A percentile compares a stretch with the other conserved stretches of the same genome.
Conservation (phyloP, 306 rosid species). For the Benincasa hispida region DNA sequence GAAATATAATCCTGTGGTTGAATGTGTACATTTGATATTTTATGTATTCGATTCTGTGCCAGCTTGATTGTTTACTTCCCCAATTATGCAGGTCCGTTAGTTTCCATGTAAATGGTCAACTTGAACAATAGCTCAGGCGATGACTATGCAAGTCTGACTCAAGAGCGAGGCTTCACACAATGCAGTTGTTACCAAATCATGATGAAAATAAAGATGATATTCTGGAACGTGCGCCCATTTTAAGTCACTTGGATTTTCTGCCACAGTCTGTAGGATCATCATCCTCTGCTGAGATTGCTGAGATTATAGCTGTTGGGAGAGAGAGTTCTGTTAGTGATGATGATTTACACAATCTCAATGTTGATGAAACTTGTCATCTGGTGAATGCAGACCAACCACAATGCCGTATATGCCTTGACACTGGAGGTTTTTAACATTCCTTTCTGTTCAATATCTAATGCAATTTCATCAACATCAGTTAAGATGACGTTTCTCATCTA, state of each 20-base stretch:
- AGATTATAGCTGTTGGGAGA: conserved; percentile 45
- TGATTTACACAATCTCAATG: conserved; percentile 30
- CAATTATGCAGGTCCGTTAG: conserved; percentile 31
- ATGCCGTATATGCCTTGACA: conserved; percentile 94
- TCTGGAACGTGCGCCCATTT: conserved; percentile 69
- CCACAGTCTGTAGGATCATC: conserved; percentile 40
- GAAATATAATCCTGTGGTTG: background rate
- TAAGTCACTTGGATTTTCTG: conserved; percentile 34
- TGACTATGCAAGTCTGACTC: conserved; percentile 35
- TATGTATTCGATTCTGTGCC: background rate
- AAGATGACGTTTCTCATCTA: background rate
- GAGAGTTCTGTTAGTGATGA: conserved; percentile 16
- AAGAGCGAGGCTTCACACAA: conserved; percentile 29
- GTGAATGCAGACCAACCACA: conserved; percentile 65
- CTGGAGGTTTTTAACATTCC: conserved; percentile 43
- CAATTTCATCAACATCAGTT: conserved; percentile 6
- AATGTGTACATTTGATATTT: background rate
- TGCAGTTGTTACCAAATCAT: conserved; percentile 72
- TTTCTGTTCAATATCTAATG: conserved; percentile 8
- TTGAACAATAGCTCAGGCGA: conserved; percentile 32
- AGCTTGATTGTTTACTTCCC: background rate
- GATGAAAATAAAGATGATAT: conserved; percentile 33
- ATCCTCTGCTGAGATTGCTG: conserved; percentile 68
- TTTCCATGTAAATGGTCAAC: conserved; percentile 47
- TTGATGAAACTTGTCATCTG: conserved; percentile 47